Conservation (phyloP, 1,284 basidiomycete genomes). For the Singerocomus inundabilis region DNA sequence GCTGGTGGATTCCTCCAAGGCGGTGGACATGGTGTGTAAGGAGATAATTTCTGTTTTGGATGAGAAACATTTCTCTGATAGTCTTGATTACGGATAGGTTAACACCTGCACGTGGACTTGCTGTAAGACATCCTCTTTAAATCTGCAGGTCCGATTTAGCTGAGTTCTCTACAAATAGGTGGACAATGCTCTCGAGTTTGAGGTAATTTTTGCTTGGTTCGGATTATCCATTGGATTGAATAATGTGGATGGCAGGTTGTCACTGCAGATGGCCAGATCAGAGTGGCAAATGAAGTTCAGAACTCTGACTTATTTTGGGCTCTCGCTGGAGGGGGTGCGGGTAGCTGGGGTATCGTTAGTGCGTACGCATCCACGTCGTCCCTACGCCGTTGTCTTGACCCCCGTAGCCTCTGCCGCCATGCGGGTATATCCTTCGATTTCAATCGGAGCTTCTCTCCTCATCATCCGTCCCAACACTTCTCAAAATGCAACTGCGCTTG, state of each 20-base stretch:
- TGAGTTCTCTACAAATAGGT: conserved; percentile 7
- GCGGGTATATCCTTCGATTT: conserved; percentile 8
- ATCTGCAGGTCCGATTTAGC: not conserved
- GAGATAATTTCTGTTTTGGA: not conserved
- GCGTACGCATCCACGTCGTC: not conserved
- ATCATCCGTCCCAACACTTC: conserved; percentile 6
- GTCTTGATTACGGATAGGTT: conserved; percentile 4
- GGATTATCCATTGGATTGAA: not conserved
- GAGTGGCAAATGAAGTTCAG: conserved; percentile 18
- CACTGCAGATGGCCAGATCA: conserved; percentile 22
- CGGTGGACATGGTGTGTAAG: conserved; percentile 26
- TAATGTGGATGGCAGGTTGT: conserved; percentile 12
- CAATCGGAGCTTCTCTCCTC: conserved; percentile 15
- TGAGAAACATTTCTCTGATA: not conserved
- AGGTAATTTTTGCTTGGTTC: conserved; percentile 3
- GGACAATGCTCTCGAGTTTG: conserved; percentile 19
- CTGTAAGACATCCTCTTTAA: conserved; percentile 8
- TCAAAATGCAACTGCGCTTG: conserved; percentile 12
- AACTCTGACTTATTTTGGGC: conserved; percentile 28
- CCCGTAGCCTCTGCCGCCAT: conserved; percentile 17
- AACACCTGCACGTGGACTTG: conserved; percentile 20
- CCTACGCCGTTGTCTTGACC: not conserved
- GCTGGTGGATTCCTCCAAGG: conserved; percentile 27
- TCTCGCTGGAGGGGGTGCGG: conserved; percentile 23
- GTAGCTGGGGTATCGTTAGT: conserved; percentile 30